phyloP scores from a whole-genome alignment of 192 early-diverging fungal species.

The Coemansia sp. region DNA sequence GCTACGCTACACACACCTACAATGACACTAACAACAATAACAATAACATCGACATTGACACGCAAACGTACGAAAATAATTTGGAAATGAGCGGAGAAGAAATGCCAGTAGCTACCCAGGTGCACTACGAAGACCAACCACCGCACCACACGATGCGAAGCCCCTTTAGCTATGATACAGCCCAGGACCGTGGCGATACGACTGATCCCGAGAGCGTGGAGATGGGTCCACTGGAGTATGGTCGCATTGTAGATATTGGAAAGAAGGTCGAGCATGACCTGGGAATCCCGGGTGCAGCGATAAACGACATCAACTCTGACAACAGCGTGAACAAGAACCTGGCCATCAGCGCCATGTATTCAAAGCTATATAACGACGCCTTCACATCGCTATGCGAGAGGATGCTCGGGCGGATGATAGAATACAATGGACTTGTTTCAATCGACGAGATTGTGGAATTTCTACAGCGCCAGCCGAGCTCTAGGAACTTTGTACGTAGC shows the following conservation, averaged over 20 bases:
- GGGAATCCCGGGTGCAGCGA: constrained; percentile 34
- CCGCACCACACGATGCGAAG: not conserved
- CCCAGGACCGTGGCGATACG: not conserved
- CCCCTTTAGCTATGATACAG: not conserved
- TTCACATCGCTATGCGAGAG: constrained; percentile 40
- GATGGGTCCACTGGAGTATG: constrained; percentile 40
- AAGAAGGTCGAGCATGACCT: constrained; percentile 37
- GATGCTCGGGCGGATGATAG: constrained; percentile 29
- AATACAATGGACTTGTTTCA: constrained; percentile 10
- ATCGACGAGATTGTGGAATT: constrained; percentile 18
- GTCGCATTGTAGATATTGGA: constrained; percentile 24
- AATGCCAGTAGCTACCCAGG: not conserved
- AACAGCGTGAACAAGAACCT: constrained; percentile 39
- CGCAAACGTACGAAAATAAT: not conserved
- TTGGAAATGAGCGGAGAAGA: not conserved
- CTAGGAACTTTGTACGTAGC: not conserved
- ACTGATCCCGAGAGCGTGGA: not conserved
- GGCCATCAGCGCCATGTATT: constrained; percentile 47
- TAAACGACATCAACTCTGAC: constrained; percentile 17
- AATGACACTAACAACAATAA: constrained; percentile 2
- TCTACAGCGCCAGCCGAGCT: constrained; percentile 15
- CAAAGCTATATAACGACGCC: constrained; percentile 50
- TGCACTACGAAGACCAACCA: constrained; percentile 2
- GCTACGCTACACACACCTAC: constrained; percentile 31
- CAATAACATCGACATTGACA: not conserved